These are phyloP conservation scores for Mortierella sp. DNA, from an alignment of 371 early-diverging fungal genomes.

Conservation along the genomic window DNA sequence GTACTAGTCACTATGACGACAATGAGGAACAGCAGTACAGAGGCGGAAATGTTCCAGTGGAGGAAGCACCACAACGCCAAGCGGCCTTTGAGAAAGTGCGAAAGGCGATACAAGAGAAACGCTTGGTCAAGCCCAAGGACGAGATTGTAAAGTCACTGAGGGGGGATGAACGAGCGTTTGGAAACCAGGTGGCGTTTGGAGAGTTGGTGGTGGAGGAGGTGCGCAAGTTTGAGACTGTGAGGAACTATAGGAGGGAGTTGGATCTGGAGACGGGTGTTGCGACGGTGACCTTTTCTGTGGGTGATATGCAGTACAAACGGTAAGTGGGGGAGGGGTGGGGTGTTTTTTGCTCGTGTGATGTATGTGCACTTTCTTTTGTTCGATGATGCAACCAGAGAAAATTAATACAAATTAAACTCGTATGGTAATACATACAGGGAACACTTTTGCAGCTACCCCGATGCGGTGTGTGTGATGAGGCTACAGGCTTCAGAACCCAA, in stretches of 20 bases:
- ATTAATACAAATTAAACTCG: neutral
- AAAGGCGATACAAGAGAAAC: slow-evolving; percentile 28
- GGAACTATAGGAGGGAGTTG: slow-evolving; percentile 34
- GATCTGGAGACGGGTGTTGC: slow-evolving; percentile 38
- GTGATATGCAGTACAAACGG: slow-evolving; percentile 41
- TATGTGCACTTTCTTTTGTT: neutral
- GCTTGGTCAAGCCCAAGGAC: slow-evolving; percentile 5
- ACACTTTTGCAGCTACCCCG: slow-evolving; percentile 53
- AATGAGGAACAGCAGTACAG: slow-evolving; percentile 20
- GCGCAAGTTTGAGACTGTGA: slow-evolving; percentile 35
- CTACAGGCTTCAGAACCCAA: slow-evolving; percentile 39
- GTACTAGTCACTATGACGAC: neutral
- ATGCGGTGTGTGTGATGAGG: slow-evolving; percentile 45
- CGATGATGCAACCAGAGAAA: neutral
- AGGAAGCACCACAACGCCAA: slow-evolving; percentile 22
- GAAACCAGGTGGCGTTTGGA: slow-evolving; percentile 40
- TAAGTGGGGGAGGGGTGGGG: too few relatives aligned
- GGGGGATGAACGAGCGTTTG: slow-evolving; percentile 50
- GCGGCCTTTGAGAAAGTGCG: slow-evolving; percentile 24
- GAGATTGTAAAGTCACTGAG: slow-evolving; percentile 27
- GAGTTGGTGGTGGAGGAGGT: slow-evolving; percentile 49
- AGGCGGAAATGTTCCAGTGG: slow-evolving; percentile 41
- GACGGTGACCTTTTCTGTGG: slow-evolving; percentile 27
- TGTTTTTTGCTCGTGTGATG: neutral
- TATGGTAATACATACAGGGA: slow-evolving; percentile 27